phyloP scores from a whole-genome alignment of 2,329 filamentous ascomycete genomes.

The Colletotrichum theobromicola region DNA sequence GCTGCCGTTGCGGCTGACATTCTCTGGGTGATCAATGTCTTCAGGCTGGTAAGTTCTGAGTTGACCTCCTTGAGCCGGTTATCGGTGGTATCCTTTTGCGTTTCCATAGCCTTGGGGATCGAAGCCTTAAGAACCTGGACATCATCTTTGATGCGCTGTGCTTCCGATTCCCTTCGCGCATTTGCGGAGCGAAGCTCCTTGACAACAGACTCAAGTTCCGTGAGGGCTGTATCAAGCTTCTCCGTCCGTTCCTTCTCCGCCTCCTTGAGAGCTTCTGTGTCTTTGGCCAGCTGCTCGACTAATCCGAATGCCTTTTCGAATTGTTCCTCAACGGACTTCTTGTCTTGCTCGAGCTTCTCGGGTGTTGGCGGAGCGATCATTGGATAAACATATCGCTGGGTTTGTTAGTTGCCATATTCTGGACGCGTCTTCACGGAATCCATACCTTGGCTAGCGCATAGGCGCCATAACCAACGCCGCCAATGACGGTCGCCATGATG shows the following conservation, averaged over 20 bases:
- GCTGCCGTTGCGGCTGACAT: conserved; percentile 46
- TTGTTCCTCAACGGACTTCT: conserved; percentile 88
- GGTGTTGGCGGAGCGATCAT: conserved; percentile 92
- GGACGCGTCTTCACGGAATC: background rate
- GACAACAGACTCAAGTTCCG: conserved; percentile 85
- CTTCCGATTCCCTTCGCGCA: conserved; percentile 84
- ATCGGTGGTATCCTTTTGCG: conserved; percentile 85
- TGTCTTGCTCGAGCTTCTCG: conserved; percentile 92
- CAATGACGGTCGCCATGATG: conserved; percentile 96
- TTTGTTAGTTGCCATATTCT: conserved; percentile 25
- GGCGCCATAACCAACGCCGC: conserved; percentile 86
- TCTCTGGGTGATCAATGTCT: conserved; percentile 77
- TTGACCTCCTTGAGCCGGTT: conserved; percentile 83
- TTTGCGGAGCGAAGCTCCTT: conserved; percentile 81
- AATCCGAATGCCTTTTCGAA: conserved; percentile 92
- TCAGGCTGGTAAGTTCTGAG: conserved; percentile 87
- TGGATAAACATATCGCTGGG: conserved; percentile 85
- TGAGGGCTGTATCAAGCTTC: conserved; percentile 79
- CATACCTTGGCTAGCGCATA: conserved; percentile 85
- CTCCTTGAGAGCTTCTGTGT: conserved; percentile 86
- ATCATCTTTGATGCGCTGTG: conserved; percentile 84
- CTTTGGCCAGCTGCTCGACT: conserved; percentile 88
- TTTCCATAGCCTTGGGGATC: conserved; percentile 87
- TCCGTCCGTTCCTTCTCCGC: conserved; percentile 86
- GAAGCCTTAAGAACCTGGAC: conserved; percentile 81